Conservation (phyloP, 2,329 filamentous ascomycete species). For the Colletotrichum aenigma region DNA sequence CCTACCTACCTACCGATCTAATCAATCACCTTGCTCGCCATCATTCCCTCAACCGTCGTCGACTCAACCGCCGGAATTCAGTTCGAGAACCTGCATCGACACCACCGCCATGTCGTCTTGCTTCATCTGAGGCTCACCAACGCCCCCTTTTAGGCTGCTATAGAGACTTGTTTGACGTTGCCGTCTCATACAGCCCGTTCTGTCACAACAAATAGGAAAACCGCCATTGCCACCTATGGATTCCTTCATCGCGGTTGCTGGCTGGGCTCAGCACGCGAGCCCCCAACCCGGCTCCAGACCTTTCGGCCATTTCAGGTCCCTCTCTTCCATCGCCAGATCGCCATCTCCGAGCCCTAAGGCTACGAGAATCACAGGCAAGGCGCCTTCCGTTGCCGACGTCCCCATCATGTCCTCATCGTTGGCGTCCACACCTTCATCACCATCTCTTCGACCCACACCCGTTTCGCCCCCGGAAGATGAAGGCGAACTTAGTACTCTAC, state of each 20-base stretch:
- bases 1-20: too few species aligned
- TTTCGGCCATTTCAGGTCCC: conserved; percentile 56
- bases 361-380: conserved; percentile 39
- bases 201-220: background rate
- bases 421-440: conserved; percentile 31
- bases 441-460: conserved; percentile 37
- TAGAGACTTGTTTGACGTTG: background rate
- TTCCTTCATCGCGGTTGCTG: conserved; percentile 55
- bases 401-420: conserved; percentile 42
- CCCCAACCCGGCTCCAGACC: conserved; percentile 36
- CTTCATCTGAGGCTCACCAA: background rate
- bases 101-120: conserved; percentile 13
- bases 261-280: conserved; percentile 53
- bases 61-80: background rate
- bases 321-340: conserved; percentile 54
- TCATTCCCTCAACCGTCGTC: background rate
- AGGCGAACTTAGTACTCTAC: conserved; percentile 71
- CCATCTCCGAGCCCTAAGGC: conserved; percentile 37
- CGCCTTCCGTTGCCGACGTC: conserved; percentile 39
- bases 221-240: background rate
- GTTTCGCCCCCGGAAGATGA: conserved; percentile 52
- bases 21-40: background rate
- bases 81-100: background rate
- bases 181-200: background rate
- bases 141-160: background rate